Evolutionary conservation across 106 monocot species (phyloP).

Genomic region (Allium cepa): DNA sequence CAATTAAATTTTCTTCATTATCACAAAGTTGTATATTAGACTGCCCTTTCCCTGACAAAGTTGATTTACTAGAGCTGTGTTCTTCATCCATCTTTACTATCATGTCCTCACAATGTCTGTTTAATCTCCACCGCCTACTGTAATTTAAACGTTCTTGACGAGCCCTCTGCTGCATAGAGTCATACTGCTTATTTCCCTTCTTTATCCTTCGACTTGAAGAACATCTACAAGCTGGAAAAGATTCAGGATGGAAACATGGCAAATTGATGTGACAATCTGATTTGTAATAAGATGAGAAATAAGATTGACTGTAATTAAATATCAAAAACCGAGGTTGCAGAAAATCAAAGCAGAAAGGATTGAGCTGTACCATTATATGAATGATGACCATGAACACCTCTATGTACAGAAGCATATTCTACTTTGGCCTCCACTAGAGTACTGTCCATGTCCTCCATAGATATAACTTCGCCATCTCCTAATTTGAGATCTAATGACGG

Average conservation of each 20-base stretch:
- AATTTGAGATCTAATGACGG: conserved; percentile 58
- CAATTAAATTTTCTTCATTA: conserved; percentile 20
- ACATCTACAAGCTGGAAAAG: conserved; percentile 22
- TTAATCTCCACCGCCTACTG: conserved; percentile 55
- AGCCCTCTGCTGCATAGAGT: conserved; percentile 63
- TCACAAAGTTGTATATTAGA: conserved; percentile 17
- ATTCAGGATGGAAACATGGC: conserved; percentile 24
- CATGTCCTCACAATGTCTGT: conserved; percentile 20
- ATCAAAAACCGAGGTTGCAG: conserved; percentile 4
- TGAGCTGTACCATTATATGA: conserved; percentile 27
- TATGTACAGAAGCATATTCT: conserved; percentile 14
- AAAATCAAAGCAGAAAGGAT: background rate
- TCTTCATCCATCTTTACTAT: conserved; percentile 44
- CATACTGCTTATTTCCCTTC: conserved; percentile 49
- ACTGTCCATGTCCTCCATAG: conserved; percentile 19
- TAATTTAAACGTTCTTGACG: conserved; percentile 67
- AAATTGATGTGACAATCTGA: conserved; percentile 24
- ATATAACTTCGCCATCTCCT: conserved; percentile 36
- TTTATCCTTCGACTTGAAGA: conserved; percentile 28
- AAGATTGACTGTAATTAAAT: background rate
- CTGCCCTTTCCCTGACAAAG: conserved; percentile 7
- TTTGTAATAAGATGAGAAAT: background rate
- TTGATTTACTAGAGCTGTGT: conserved; percentile 8
- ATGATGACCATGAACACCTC: conserved; percentile 1
- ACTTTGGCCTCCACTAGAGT: conserved; percentile 14